Percentiles rank a stretch among this genome's conserved stretches.
phyloP scores from a whole-genome alignment of 441 rosid species.

The Isatis lusitanica region DNA sequence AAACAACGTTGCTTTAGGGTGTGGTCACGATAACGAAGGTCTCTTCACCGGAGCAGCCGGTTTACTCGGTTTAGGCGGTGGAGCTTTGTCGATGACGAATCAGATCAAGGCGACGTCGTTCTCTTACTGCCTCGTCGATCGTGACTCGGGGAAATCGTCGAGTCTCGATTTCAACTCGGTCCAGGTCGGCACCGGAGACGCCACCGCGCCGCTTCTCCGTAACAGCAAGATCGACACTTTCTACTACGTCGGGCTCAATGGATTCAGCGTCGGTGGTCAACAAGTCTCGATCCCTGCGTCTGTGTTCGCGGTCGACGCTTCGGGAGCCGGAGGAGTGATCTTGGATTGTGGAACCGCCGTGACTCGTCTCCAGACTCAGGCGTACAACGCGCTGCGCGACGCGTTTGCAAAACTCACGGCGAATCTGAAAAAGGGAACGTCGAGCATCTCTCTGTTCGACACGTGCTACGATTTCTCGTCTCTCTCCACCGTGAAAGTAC shows the following conservation, averaged over 20 bases:
- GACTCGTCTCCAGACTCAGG: slow-evolving; percentile 61
- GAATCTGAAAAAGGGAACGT: slow-evolving; percentile 36
- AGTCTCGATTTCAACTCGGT: slow-evolving; percentile 62
- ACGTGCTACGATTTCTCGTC: slow-evolving; percentile 67
- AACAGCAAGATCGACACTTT: slow-evolving; percentile 54
- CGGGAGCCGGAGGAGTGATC: slow-evolving; percentile 62
- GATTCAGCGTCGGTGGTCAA: slow-evolving; percentile 64
- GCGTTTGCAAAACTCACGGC: slow-evolving; percentile 39
- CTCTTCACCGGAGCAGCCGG: slow-evolving; percentile 65
- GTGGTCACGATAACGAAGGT: slow-evolving; percentile 67
- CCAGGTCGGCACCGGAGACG: slow-evolving; percentile 34
- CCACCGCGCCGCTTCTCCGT: slow-evolving; percentile 49
- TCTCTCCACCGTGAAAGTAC: slow-evolving; percentile 48
- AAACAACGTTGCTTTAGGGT: slow-evolving; percentile 50
- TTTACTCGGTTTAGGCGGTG: slow-evolving; percentile 65
- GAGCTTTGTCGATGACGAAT: slow-evolving; percentile 46
- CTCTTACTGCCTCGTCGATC: slow-evolving; percentile 66
- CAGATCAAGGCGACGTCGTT: slow-evolving; percentile 58
- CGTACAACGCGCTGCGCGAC: slow-evolving; percentile 62
- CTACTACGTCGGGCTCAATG: slow-evolving; percentile 58
- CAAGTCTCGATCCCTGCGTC: slow-evolving; percentile 44
- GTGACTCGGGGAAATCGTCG: slow-evolving; percentile 50
- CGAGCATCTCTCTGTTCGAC: slow-evolving; percentile 60
- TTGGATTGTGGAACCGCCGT: slow-evolving; percentile 72
- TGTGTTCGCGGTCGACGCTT: slow-evolving; percentile 45